Conservation (phyloP, 2,329 filamentous ascomycete species). For the Sporothrix mexicana region DNA sequence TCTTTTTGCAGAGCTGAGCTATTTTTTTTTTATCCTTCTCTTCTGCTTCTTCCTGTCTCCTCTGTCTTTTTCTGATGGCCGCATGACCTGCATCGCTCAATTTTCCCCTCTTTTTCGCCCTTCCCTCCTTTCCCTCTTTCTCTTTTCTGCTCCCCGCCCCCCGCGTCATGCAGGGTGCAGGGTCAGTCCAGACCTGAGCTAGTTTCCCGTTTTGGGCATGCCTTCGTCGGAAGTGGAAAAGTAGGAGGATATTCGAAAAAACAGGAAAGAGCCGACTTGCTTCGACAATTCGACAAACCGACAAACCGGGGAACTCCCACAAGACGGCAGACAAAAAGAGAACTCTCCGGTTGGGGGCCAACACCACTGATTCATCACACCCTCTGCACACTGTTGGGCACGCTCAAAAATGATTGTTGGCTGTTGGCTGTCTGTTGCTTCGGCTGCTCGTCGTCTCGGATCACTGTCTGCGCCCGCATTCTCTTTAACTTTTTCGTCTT, state of each 20-base stretch:
- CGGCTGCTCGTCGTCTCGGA: conserved; percentile 18
- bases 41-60: neutral
- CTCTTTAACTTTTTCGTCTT: neutral
- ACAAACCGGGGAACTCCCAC: neutral
- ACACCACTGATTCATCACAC: conserved; percentile 28
- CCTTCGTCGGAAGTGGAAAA: neutral
- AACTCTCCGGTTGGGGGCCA: conserved; percentile 7
- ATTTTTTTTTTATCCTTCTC: neutral
- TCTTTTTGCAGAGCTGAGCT: neutral
- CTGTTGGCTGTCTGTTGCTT: neutral
- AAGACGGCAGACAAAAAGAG: neutral
- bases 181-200: neutral
- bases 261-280: too few relatives aligned
- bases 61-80: neutral
- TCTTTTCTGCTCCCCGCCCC: neutral
- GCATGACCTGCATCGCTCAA: conserved; percentile 16
- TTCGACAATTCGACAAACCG: neutral
- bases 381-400: neutral
- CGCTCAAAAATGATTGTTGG: neutral
- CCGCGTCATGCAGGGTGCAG: neutral
- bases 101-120: neutral
- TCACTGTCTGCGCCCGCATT: neutral
- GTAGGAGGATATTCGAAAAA: too few relatives aligned
- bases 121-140: neutral
- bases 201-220: conserved; percentile 9